These are phyloP conservation scores for Yamadazyma conglobata DNA, from an alignment of 1,139 yeast genomes.

Conservation along the genomic window DNA sequence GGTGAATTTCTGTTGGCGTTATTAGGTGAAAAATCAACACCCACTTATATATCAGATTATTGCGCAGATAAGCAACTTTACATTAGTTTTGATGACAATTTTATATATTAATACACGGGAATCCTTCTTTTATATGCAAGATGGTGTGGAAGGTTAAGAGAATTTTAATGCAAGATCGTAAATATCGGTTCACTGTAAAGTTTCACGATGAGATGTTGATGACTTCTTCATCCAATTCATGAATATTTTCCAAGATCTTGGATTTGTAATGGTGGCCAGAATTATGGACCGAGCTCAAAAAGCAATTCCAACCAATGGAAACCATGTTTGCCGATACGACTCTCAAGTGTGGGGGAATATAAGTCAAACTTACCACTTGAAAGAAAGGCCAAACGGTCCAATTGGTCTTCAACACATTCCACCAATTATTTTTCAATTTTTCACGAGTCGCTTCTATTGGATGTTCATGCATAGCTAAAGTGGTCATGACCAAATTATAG, in stretches of 20 bases:
- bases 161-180: slow-evolving; percentile 1
- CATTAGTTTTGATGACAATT: too few species aligned
- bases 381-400: slow-evolving; percentile 48
- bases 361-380: slow-evolving; percentile 37
- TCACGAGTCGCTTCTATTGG: slow-evolving; percentile 32
- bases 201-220: slow-evolving; percentile 1
- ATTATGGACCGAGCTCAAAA: slow-evolving; percentile 43
- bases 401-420: slow-evolving; percentile 38
- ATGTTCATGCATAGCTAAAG: slow-evolving; percentile 35
- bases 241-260: slow-evolving; percentile 35
- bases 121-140: too few species aligned
- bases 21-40: too few species aligned
- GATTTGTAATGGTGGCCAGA: slow-evolving; percentile 45
- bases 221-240: slow-evolving; percentile 32
- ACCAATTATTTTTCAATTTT: slow-evolving; percentile 40
- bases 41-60: too few species aligned
- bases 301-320: slow-evolving; percentile 46
- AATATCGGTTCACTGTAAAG: too few species aligned
- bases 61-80: too few species aligned
- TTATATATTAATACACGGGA: too few species aligned
- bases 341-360: slow-evolving; percentile 40
- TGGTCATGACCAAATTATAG: slow-evolving; percentile 40
- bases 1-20: neutral
- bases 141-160: neutral
- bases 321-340: slow-evolving; percentile 38